Conservation (phyloP, 1,284 basidiomycete species). For the Jaminaea rosea region DNA sequence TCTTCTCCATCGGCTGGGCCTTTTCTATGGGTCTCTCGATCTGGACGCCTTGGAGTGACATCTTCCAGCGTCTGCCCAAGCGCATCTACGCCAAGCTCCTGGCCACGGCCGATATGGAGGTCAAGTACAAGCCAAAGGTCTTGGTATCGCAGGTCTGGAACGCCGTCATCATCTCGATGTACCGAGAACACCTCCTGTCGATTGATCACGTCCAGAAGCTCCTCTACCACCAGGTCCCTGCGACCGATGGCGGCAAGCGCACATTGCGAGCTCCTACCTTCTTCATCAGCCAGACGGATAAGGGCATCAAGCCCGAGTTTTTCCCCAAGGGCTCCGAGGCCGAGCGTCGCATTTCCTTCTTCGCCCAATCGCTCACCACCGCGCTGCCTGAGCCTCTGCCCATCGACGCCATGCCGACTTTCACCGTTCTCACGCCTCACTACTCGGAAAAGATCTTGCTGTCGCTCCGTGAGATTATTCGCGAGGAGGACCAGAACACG, state of each 20-base stretch:
- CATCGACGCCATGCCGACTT: constrained; percentile 47
- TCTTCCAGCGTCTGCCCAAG: constrained; percentile 47
- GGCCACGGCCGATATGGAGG: constrained; percentile 47
- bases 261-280: constrained; percentile 46
- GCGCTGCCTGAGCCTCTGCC: constrained; percentile 44
- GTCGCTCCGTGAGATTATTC: constrained; percentile 46
- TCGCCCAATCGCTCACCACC: constrained; percentile 45
- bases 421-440: constrained; percentile 46
- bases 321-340: constrained; percentile 47
- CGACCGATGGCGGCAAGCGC: constrained; percentile 45
- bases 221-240: constrained; percentile 46
- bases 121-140: constrained; percentile 48
- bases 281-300: constrained; percentile 46
- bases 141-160: constrained; percentile 48
- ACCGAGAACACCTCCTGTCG: constrained; percentile 45
- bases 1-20: constrained; percentile 46
- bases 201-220: constrained; percentile 48
- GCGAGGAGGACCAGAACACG: constrained; percentile 48
- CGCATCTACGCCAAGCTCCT: constrained; percentile 47
- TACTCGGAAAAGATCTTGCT: constrained; percentile 47
- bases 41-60: constrained; percentile 47
- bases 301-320: constrained; percentile 46
- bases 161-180: constrained; percentile 48
- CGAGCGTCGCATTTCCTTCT: constrained; percentile 47
- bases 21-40: constrained; percentile 47